Evolutionary conservation across 305 asterid species (phyloP), one percentile per base, ranked within the genome.

Genomic region (Fraxinus ornus): DNA sequence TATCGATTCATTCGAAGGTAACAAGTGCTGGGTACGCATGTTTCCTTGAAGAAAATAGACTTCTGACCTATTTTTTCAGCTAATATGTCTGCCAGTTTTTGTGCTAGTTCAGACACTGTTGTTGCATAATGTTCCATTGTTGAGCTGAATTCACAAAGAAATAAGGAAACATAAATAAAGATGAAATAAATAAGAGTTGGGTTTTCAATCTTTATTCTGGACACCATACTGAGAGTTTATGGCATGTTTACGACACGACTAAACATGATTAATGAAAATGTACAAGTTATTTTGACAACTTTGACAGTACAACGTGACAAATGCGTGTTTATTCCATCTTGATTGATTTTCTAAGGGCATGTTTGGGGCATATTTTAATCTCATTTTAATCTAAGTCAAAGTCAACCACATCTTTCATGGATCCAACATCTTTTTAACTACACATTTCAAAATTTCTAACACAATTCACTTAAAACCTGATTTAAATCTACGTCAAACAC

Each of bases 1-100:
- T 95, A 95, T 75, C 98, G 84, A 86, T 95, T 95, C 93, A 95
- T 75, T 26, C 98, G 94, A 22, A 95, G 90, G 76, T 92, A 94
- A 83, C 97, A 92, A 39, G 92, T 91, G 78, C 78, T 83, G 0
- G 91, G 85, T 72, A 87, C 28, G 68, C 98, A 93, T 55, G 83
- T 91, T 47, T 92, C 91, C 79, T 86, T 85, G 80, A 95, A 88
- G 70, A 90, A 88, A 24, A 85, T 77, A 4, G 92, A 84, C 75
- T 88, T 81, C 15, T 86, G 55, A 5, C 94, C 97, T 81, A 90
- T 37, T 76, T 91, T 89, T 84, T 91, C 97, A 0, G 92, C 97
- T 41, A 95, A 83, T 73, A 94, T 88, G 73, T 76, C 90, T 10
- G 94, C 94, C 77, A 95, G 80, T 41, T 75, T 78, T 7, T 86